Conservation (phyloP, 179 eudicot genomes). For the Pouteria campechiana region DNA sequence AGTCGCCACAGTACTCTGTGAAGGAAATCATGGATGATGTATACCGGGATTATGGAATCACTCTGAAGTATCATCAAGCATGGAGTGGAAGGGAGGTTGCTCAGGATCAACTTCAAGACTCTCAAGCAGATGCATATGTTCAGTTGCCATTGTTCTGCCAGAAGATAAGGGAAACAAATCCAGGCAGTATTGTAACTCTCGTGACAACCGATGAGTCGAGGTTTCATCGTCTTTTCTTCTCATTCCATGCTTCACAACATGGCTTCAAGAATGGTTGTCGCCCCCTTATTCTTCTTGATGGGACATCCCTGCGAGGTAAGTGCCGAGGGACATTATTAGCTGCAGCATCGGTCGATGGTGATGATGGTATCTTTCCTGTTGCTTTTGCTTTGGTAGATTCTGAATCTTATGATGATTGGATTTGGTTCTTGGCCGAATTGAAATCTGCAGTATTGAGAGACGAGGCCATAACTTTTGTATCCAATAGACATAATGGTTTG, state of each 20-base stretch:
- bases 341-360: slow-evolving; percentile 79
- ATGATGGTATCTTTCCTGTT: slow-evolving; percentile 83
- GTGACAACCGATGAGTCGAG: slow-evolving; percentile 84
- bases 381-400: slow-evolving; percentile 86
- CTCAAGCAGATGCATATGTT: slow-evolving; percentile 82
- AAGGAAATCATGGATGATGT: slow-evolving; percentile 88
- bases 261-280: slow-evolving; percentile 89
- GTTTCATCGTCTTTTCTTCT: slow-evolving; percentile 84
- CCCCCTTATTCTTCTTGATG: slow-evolving; percentile 80
- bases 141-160: slow-evolving; percentile 72
- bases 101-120: slow-evolving; percentile 92
- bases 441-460: slow-evolving; percentile 47
- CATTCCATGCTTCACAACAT: slow-evolving; percentile 68
- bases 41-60: slow-evolving; percentile 78
- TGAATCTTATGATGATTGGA: slow-evolving; percentile 89
- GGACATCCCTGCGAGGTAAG: slow-evolving; percentile 63
- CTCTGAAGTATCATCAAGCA: slow-evolving; percentile 82
- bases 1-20: slow-evolving; percentile 68
- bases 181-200: slow-evolving; percentile 90
- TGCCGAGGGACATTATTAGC: slow-evolving; percentile 84
- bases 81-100: slow-evolving; percentile 98
- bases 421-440: slow-evolving; percentile 68
- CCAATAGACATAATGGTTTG: slow-evolving; percentile 71
- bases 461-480: slow-evolving; percentile 54
- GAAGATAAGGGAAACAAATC: slow-evolving; percentile 88